Conservation (phyloP, 176 grass and related monocot species). For the Elaeis guineensis region DNA sequence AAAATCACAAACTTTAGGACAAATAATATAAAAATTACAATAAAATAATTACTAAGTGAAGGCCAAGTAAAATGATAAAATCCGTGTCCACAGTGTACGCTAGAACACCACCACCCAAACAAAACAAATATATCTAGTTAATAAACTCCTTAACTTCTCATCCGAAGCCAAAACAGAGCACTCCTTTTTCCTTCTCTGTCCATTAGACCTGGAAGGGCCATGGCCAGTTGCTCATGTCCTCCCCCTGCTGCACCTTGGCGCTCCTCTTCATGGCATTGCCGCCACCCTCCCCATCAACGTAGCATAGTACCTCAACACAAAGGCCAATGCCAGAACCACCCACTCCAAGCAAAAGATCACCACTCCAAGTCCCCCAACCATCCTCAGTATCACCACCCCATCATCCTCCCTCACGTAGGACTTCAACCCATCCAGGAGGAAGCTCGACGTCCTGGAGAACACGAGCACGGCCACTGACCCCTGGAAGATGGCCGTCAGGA, state of each 20-base stretch:
- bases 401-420: conserved; percentile 15
- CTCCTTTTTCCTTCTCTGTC: no score
- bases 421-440: not conserved
- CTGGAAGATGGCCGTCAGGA: conserved; percentile 15
- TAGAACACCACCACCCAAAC: no score
- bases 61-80: no score
- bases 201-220: conserved; percentile 1
- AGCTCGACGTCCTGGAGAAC: not conserved
- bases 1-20: no score
- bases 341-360: conserved; percentile 19
- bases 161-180: no score
- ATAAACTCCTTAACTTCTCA: no score
- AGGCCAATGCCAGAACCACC: conserved; percentile 10
- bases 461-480: conserved; percentile 8
- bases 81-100: no score
- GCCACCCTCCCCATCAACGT: not conserved
- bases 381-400: conserved; percentile 10
- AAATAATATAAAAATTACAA: no score
- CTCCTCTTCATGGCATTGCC: not conserved
- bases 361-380: conserved; percentile 3
- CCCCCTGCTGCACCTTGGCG: conserved; percentile 7
- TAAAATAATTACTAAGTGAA: no score
- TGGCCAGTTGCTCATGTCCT: not conserved
- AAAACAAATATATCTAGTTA: no score
- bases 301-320: conserved; percentile 14